phyloP scores from a whole-genome alignment of 768 basidiomycete species.

The Tephrocybe sp. region DNA sequence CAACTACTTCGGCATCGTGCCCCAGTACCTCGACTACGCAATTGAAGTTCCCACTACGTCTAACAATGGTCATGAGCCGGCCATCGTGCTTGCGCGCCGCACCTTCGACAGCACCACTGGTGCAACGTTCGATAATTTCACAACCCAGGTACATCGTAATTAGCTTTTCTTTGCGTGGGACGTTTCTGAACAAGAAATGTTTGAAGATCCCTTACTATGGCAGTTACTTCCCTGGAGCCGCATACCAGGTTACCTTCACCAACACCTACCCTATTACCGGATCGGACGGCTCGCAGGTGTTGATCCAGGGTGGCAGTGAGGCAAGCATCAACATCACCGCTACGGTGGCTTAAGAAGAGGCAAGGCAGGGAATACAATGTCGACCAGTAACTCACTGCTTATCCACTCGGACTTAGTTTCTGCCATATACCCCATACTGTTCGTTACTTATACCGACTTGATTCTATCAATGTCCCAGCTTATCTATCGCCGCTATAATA shows the following conservation, averaged over 20 bases:
- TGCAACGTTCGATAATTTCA: slow-evolving; percentile 9
- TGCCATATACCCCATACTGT: too few relatives aligned
- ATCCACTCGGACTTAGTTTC: too few relatives aligned
- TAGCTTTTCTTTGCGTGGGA: too few relatives aligned
- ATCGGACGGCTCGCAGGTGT: slow-evolving; percentile 12
- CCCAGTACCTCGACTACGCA: slow-evolving; percentile 12
- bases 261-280: slow-evolving; percentile 8
- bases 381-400: too few relatives aligned
- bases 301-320: slow-evolving; percentile 8
- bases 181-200: not conserved
- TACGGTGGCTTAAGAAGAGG: too few relatives aligned
- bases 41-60: slow-evolving; percentile 4
- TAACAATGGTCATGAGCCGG: slow-evolving; percentile 15
- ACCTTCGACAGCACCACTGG: not conserved
- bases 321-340: slow-evolving; percentile 1
- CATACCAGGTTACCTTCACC: not conserved
- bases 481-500: too few relatives aligned
- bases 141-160: slow-evolving; percentile 10
- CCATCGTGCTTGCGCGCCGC: slow-evolving; percentile 16
- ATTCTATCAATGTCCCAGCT: too few relatives aligned
- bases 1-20: slow-evolving; percentile 6
- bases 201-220: slow-evolving; percentile 3
- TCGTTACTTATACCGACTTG: too few relatives aligned
- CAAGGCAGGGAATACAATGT: too few relatives aligned
- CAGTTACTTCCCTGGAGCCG: slow-evolving; percentile 7